A percentile compares a stretch with the other conserved stretches of the same genome.
These are phyloP conservation scores for Plasmopara viticola DNA, from an alignment of 352 stramenopile species.

Conservation along the genomic window DNA sequence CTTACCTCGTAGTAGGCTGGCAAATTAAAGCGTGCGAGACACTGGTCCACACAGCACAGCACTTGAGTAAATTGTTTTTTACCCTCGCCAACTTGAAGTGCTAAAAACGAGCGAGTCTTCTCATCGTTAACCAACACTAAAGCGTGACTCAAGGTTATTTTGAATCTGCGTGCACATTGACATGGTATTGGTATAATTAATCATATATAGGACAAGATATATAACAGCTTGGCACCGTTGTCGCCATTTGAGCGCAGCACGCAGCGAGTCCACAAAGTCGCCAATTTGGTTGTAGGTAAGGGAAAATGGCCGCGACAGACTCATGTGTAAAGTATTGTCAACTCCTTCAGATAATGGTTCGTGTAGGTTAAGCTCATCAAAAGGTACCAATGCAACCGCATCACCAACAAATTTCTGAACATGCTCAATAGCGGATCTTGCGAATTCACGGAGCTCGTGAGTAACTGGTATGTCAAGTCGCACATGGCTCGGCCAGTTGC, in stretches of 20 bases:
- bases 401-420: conserved; percentile 27
- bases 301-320: conserved; percentile 70
- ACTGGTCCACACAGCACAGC: conserved; percentile 54
- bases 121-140: conserved; percentile 71
- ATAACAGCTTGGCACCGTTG: conserved; percentile 32
- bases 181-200: conserved; percentile 1
- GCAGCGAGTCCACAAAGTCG: conserved; percentile 56
- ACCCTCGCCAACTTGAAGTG: conserved; percentile 40
- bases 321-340: conserved; percentile 43
- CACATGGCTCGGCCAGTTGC: conserved; percentile 80
- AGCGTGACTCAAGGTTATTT: conserved; percentile 28
- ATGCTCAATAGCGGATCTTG: conserved; percentile 21
- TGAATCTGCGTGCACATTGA: conserved; percentile 34
- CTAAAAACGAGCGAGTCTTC: conserved; percentile 65
- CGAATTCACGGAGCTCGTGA: conserved; percentile 21
- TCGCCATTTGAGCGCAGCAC: conserved; percentile 62
- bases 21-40: conserved; percentile 42
- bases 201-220: neutral
- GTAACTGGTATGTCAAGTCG: conserved; percentile 36
- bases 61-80: conserved; percentile 29
- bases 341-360: conserved; percentile 4
- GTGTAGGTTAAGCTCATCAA: conserved; percentile 15
- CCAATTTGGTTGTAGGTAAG: conserved; percentile 66
- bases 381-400: conserved; percentile 29
- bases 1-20: conserved; percentile 62